Evolutionary conservation across 164 flowering plant species (phyloP).

Genomic region (Chimonanthus praecox): DNA sequence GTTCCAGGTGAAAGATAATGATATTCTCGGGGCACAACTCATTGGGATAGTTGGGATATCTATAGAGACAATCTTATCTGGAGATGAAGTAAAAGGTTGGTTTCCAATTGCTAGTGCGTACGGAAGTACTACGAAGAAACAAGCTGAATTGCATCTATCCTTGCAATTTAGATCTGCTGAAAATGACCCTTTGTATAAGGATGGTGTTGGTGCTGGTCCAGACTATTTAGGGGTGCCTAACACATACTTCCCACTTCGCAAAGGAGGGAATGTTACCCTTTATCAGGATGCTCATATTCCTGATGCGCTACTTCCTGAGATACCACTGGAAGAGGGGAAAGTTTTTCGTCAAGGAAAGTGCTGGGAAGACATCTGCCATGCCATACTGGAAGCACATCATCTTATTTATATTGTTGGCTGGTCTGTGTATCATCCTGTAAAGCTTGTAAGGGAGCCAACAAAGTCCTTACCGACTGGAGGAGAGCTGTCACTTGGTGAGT

Average conservation of each 20-base stretch:
- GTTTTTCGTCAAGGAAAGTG: constrained; percentile 45
- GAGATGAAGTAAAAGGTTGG: constrained; percentile 49
- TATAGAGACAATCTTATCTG: constrained; percentile 38
- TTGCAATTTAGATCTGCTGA: constrained; percentile 49
- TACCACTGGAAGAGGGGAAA: constrained; percentile 41
- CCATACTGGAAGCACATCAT: constrained; percentile 61
- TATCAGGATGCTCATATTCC: constrained; percentile 80
- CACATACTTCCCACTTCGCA: constrained; percentile 59
- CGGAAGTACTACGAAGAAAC: constrained; percentile 34
- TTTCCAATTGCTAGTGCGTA: constrained; percentile 40
- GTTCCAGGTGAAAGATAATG: constrained; percentile 76
- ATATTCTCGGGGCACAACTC: constrained; percentile 66
- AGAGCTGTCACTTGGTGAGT: constrained; percentile 56
- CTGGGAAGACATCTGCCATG: constrained; percentile 75
- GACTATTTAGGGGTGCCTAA: constrained; percentile 47
- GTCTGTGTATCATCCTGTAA: constrained; percentile 54
- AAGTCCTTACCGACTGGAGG: constrained; percentile 55
- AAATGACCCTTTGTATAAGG: constrained; percentile 37
- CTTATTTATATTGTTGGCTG: constrained; percentile 58
- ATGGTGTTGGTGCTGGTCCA: constrained; percentile 52
- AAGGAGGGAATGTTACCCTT: constrained; percentile 57
- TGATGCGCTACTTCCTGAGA: constrained; percentile 43
- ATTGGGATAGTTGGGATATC: constrained; percentile 58
- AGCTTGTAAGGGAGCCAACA: constrained; percentile 65
- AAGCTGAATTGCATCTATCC: constrained; percentile 45